Evolutionary conservation across 164 flowering plant genomes (phyloP).

Genomic region (Paratinospora sagittata): DNA sequence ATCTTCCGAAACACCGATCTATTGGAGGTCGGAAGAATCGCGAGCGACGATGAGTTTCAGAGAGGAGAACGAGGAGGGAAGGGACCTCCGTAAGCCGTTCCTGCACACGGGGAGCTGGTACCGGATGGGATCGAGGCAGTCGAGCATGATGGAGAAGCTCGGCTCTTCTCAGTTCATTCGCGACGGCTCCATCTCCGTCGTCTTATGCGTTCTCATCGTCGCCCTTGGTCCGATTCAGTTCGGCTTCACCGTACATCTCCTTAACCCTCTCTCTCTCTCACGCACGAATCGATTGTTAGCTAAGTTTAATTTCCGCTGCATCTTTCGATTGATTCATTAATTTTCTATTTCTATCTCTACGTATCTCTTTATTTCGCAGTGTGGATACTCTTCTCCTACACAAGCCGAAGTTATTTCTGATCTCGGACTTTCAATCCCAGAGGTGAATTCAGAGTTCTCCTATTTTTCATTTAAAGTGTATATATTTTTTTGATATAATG

Average conservation of each 20-base stretch:
- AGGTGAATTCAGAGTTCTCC: slow-evolving; percentile 27
- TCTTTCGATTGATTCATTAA: not conserved
- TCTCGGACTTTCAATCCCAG: slow-evolving; percentile 47
- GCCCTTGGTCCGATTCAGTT: slow-evolving; percentile 89
- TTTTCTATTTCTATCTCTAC: not conserved
- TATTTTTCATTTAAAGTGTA: not conserved
- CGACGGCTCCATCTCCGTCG: slow-evolving; percentile 65
- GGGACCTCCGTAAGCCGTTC: slow-evolving; percentile 61
- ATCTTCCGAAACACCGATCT: not conserved
- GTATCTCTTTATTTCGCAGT: slow-evolving; percentile 21
- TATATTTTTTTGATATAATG: not conserved
- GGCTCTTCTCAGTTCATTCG: slow-evolving; percentile 49
- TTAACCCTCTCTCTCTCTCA: not conserved
- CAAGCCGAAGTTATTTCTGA: slow-evolving; percentile 47
- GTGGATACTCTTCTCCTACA: slow-evolving; percentile 68
- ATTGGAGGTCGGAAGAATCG: slow-evolving; percentile 27
- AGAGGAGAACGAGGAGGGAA: slow-evolving; percentile 48
- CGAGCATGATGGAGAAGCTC: slow-evolving; percentile 44
- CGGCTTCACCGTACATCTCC: slow-evolving; percentile 62
- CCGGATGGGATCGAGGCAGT: slow-evolving; percentile 58
- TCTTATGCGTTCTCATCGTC: slow-evolving; percentile 71
- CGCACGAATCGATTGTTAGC: too few species aligned
- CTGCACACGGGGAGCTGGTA: slow-evolving; percentile 77
- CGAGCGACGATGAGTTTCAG: slow-evolving; percentile 49
- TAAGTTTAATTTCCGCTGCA: not conserved